Evolutionary conservation across 441 rosid species (phyloP).

Genomic region (Erysimum pusillum): DNA sequence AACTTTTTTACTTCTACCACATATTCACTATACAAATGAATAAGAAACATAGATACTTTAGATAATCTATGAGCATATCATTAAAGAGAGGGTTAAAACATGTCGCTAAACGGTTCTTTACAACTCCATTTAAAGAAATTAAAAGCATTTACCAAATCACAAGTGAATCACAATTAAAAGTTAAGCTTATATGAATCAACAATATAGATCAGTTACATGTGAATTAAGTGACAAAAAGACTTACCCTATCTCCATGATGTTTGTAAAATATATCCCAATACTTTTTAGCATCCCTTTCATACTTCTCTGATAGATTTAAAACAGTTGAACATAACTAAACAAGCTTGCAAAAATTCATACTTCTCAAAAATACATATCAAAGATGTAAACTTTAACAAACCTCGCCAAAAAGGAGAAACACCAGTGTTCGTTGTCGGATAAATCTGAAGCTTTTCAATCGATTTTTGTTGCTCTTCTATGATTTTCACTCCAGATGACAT

Average conservation of each 20-base stretch:
- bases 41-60: not conserved
- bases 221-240: slow-evolving; percentile 23
- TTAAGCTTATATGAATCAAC: slow-evolving; percentile 4
- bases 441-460: slow-evolving; percentile 66
- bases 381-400: slow-evolving; percentile 45
- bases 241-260: slow-evolving; percentile 83
- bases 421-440: slow-evolving; percentile 65
- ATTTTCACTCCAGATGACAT: slow-evolving; percentile 56
- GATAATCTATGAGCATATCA: not conserved
- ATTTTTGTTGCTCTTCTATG: slow-evolving; percentile 45
- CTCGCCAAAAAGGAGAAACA: slow-evolving; percentile 84
- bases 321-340: not conserved
- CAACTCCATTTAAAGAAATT: not conserved
- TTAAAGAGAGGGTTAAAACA: not conserved
- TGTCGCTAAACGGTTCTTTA: not conserved
- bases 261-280: slow-evolving; percentile 94
- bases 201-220: slow-evolving; percentile 4
- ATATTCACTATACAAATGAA: no score
- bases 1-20: no score
- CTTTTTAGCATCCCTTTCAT: slow-evolving; percentile 88
- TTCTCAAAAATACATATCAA: not conserved
- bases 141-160: not conserved
- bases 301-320: slow-evolving; percentile 67
- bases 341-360: not conserved
- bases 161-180: not conserved